phyloP scores from a whole-genome alignment of 1,139 yeast genomes.

The Scheffersomyces parashehatae region DNA sequence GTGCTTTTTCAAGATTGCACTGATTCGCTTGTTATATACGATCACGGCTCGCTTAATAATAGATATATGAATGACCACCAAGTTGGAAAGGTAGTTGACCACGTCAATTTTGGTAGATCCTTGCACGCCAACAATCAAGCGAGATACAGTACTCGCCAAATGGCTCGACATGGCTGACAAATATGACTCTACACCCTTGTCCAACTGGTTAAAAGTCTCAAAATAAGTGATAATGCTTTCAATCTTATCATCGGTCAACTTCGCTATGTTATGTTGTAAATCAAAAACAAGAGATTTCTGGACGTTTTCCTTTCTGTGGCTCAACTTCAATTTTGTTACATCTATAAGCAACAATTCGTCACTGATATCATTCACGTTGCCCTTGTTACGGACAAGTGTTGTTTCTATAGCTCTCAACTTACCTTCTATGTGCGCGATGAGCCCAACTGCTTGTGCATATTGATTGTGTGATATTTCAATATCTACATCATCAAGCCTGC shows the following conservation, averaged over 20 bases:
- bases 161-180: conserved; percentile 38
- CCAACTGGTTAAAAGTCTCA: conserved; percentile 38
- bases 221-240: conserved; percentile 37
- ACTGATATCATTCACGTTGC: conserved; percentile 14
- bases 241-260: conserved; percentile 33
- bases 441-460: conserved; percentile 55
- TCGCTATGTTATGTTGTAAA: conserved; percentile 35
- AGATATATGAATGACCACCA: conserved; percentile 43
- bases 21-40: conserved; percentile 35
- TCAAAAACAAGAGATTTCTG: conserved; percentile 42
- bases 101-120: conserved; percentile 49
- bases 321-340: conserved; percentile 39
- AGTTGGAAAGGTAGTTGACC: conserved; percentile 44
- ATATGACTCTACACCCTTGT: conserved; percentile 39
- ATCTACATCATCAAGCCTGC: conserved; percentile 66
- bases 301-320: conserved; percentile 36
- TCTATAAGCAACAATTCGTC: conserved; percentile 41
- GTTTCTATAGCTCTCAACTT: conserved; percentile 24
- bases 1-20: conserved; percentile 33
- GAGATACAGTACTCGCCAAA: conserved; percentile 34
- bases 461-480: conserved; percentile 63
- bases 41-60: conserved; percentile 38
- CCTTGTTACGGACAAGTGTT: conserved; percentile 11
- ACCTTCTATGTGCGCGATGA: conserved; percentile 44
- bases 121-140: conserved; percentile 42